A percentile compares a stretch with the other conserved stretches of the same genome.
These are phyloP conservation scores for Erysimum cheiranthoides DNA, from an alignment of 345 rosid species.

Conservation along the genomic window DNA sequence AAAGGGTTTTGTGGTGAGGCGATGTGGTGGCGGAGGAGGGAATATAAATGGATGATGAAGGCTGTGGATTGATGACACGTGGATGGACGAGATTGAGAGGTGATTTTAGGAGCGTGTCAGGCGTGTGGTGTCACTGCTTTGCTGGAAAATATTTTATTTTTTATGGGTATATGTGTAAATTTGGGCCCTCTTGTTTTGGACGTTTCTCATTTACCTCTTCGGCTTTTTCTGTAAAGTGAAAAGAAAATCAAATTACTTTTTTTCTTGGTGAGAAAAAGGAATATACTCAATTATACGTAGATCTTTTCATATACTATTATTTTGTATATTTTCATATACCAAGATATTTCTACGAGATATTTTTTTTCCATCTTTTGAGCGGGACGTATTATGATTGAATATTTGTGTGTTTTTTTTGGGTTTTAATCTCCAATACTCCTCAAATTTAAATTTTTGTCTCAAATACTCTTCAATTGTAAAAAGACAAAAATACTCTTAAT, in stretches of 20 bases:
- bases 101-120: constrained; percentile 57
- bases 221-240: neutral
- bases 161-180: neutral
- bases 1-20: constrained; percentile 15
- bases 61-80: constrained; percentile 53
- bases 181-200: neutral
- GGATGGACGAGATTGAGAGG: constrained; percentile 47
- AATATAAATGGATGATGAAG: constrained; percentile 38
- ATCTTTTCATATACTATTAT: neutral
- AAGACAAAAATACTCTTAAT: no score
- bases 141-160: constrained; percentile 30
- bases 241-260: neutral
- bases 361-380: no score
- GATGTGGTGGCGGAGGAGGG: constrained; percentile 29
- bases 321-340: neutral
- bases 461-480: no score
- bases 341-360: no score
- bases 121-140: constrained; percentile 37
- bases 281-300: neutral
- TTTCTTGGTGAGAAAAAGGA: neutral
- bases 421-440: no score
- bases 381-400: no score
- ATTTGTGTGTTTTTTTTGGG: no score
- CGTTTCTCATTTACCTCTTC: neutral
- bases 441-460: no score